Evolutionary conservation across 768 basidiomycete species (phyloP), one percentile per base, ranked within the genome.

Genomic region (Dacryopinax primogenitus): DNA sequence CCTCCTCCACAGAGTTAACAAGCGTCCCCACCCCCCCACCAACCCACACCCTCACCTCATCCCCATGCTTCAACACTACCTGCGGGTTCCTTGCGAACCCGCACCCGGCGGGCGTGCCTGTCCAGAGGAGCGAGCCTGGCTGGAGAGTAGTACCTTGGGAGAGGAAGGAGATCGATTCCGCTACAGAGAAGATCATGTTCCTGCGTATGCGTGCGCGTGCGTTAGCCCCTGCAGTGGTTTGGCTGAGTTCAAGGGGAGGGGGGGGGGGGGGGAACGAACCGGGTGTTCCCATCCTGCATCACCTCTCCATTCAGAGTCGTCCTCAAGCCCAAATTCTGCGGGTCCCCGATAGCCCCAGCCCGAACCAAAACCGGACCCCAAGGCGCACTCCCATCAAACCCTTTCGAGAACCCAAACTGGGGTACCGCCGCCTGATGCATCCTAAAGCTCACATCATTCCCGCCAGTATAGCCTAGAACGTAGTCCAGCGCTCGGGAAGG

Each of bases 341-440:
- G 86, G 70, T 91, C 82, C 0, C 81, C 77, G 36, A 92, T 82
- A 18, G 78, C 75, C 3, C 77, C 77, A 33, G 82, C 82, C 3
- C 87, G 83, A 18, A 93, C 87, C 32, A 94, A 76, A 70, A 85
- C 88, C 1, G 92, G 92, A 0, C 92, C 92, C 37, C 92, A 75
- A 1, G 92, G 92, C 15, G 76, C 81, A 1, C 78, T 76, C 33
- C 78, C 65, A 86, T 90, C 91, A 69, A 91, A 94, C 41, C 86
- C 81, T 74, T 94, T 94, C 30, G 89, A 90, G 75, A 90, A 92
- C 33, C 82, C 78, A 91, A 92, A 94, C 69, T 94, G 92, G 0
- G 86, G 86, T 11, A 86, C 85, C 2, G 83, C 83, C 75, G 88
- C 77, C 72, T 93, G 92, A 70, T 87, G 85, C 68, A 86, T 84